Evolutionary conservation across 1,139 yeast species (phyloP), one percentile per base, ranked within the genome.

Genomic region (Scheffersomyces quercinus): DNA sequence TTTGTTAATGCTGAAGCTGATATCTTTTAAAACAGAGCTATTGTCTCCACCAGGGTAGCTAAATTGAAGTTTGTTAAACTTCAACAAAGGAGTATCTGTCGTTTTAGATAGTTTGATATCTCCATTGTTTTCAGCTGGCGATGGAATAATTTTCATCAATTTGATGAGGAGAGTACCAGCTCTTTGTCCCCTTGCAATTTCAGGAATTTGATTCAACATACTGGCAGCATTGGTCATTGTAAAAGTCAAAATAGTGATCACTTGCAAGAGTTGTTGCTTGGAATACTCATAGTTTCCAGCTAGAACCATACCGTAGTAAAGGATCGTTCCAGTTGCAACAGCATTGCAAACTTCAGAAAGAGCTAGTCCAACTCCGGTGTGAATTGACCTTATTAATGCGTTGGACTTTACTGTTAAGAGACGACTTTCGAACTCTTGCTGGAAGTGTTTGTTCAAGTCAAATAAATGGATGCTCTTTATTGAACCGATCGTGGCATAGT

Each of bases 271-370:
- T 47, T 77, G 79, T n/a, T 66, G 64, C 4, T 79, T 67, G 0
- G 79, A 56, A 57, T 88, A 89, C 38, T 78, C 78, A 0, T 70
- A 71, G 1, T 56, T 52, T 0, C 85, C 80, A 1, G 89, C 84
- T 14, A 93, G 70, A 43, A 68, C 68, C 73, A 90, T 73, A 0
- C 97, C 98, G 59, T 83, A 90, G 61, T 79, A 90, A 11, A 89
- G 67, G 24, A 91, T 62, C 1, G 88, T 67, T 2, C 88, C 86
- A 44, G 89, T 88, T 1, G 90, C 82, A 8, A 80, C 58, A 33
- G 82, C 75, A 0, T 79, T 68, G 33, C 85, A 66, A 7, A 85
- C 61, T 38, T 75, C 81, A 2, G 78, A 73, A 4, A 79, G 50
- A 0, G 90, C 82, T 36, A 80, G 73, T 1, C 95, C 93, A 41